Evolutionary conservation across 73 alveolate genomes (phyloP), one percentile per base, ranked within the genome.

Genomic region (Paramecium sonneborni): DNA sequence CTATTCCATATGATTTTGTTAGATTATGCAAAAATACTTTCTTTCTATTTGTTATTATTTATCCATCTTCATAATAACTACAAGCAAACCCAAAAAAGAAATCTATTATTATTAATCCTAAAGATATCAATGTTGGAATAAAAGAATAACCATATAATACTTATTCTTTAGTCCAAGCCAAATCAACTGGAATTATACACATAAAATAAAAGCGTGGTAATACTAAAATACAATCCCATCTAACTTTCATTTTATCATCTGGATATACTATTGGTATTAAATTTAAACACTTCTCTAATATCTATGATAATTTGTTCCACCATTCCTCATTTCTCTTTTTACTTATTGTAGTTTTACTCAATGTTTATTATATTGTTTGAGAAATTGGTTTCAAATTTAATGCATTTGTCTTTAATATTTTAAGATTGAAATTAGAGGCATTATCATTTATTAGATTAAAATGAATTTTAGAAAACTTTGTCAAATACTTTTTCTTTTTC

Each of bases 1-100:
- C 90, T 6, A 79, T 39, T 39, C 90, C 90, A 79, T 79, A 79
- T 2, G 76, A 9, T 79, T 44, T 38, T 24, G 62, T 44, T 44
- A 79, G 12, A 41, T 11, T 26, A 32, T 79, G 70, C 12, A 39
- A 0, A 1, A 41, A 15, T 18, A 79, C 26, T 26, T 37, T 39
- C 6, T 26, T 6, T 21, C 90, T 3, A 39, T 30, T 15, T 9
- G 68, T 79, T 6, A 79, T 26, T 20, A 79, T 18, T 39, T 44
- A 58, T 1, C 90, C 90, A 21, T 39, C 18, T 24, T 79, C 43
- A 43, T 79, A 79, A 44, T 15, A 79, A 7, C 52, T n/a, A 11
- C 21, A 44, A 15, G 20, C 12, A 30, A 38, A 79, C 12, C 90
- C 26, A 10, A 79, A 39, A 79, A 79, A 8, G n/a, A 39, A 79